Evolutionary conservation across 345 rosid genomes (phyloP), one percentile per base, ranked within the genome.

Genomic region (Aquilaria sinensis): DNA sequence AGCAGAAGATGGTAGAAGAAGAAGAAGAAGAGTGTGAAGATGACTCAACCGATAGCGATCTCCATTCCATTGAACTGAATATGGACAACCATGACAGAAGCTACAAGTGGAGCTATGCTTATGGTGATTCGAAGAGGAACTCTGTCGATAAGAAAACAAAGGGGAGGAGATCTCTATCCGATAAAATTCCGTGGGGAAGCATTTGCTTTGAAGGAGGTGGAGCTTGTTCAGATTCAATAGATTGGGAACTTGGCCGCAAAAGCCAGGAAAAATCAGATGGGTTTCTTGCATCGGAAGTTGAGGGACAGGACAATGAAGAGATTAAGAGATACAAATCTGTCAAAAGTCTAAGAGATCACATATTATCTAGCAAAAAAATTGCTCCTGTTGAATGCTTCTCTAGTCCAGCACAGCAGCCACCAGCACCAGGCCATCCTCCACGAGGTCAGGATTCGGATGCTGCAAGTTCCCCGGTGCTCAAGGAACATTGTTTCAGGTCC

Each of bases 41-140:
- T 70, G 88, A 75, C 47, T 85, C 88, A 32, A 85, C 77, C 4
- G 94, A 86, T 5, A 94, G 97, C 60, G 97, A 88, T 75, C 84
- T 88, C 47, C 96, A 90, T 65, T 90, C 99, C 51, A 88, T 94
- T 60, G 99, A 94, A 72, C 71, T 94, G 73, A 88, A 81, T 62
- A 90, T 94, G 97, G 97, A 85, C 64, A 83, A 74, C 58, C 67
- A 29, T 61, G 76, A 73, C 72, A 70, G 68, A 68, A 80, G 89
- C 85, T 92, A 85, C 74, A 75, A 79, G 30, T 94, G 99, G 99
- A 83, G 93, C 60, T 90, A 80, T 68, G 87, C 82, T 57, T 37
- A 74, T n/a, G 85, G 67, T 48, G 79, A 70, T 59, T 23, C 51
- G 0, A 77, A 70, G 67, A 76, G 74, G 67, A 55, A 37, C 14